Percentiles rank a stretch among this genome's conserved stretches.
Conservation (phyloP, 495 filamentous ascomycete genomes). For the Parathielavia hyrcaniae region DNA sequence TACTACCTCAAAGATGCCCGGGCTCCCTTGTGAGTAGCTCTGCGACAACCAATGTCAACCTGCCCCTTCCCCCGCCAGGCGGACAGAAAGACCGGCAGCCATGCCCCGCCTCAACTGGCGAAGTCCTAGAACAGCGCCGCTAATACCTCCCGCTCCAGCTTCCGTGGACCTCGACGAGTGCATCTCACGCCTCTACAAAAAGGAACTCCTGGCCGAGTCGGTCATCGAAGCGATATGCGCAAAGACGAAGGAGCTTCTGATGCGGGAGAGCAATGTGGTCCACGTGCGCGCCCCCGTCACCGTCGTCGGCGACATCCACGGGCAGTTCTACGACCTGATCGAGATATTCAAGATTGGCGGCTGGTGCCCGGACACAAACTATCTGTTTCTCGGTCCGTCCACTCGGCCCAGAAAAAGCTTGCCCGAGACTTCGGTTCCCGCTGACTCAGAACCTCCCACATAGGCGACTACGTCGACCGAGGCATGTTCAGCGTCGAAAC, state of each 20-base stretch:
- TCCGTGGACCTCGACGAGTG: conserved; percentile 98
- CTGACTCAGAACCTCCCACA: not conserved
- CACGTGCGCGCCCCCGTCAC: conserved; percentile 94
- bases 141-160: conserved; percentile 46
- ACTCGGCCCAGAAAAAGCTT: not conserved
- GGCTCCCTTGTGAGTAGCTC: conserved; percentile 66
- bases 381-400: conserved; percentile 84
- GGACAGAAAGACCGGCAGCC: not conserved
- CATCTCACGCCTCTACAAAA: conserved; percentile 89
- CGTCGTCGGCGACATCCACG: conserved; percentile 98
- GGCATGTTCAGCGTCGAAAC: conserved; percentile 96
- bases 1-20: conserved; percentile 60
- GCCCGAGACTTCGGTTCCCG: not conserved
- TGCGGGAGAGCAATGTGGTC: conserved; percentile 99
- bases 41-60: not conserved
- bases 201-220: conserved; percentile 92
- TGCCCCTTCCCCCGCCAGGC: not conserved
- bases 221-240: conserved; percentile 99
- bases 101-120: conserved; percentile 8
- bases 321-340: conserved; percentile 96
- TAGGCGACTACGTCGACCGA: conserved; percentile 95
- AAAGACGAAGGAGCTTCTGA: conserved; percentile 95
- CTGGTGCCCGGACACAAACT: conserved; percentile 94
- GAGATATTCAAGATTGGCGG: conserved; percentile 99
- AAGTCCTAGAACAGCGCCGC: not conserved